phyloP scores from a whole-genome alignment of 768 basidiomycete species.

The Boletus pseudo-olivaceus region DNA sequence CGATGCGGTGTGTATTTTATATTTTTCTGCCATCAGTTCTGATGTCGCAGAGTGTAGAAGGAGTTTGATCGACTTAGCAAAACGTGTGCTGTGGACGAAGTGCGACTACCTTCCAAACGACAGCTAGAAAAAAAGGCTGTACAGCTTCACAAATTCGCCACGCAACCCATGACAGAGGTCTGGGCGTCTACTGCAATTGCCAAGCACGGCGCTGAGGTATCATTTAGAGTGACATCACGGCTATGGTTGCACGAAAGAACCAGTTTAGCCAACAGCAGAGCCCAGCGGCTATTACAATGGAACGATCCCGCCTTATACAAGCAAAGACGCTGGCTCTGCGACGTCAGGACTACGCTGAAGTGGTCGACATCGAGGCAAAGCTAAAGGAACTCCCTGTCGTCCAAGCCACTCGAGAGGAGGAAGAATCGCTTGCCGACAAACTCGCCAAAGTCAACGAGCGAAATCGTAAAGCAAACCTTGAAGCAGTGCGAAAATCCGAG shows the following conservation, averaged over 20 bases:
- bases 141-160: slow-evolving; percentile 55
- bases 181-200: slow-evolving; percentile 9
- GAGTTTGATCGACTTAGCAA: slow-evolving; percentile 65
- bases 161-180: slow-evolving; percentile 79
- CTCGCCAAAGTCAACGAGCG: slow-evolving; percentile 85
- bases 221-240: slow-evolving; percentile 71
- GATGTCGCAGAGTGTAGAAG: slow-evolving; percentile 41
- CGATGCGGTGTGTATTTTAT: slow-evolving; percentile 46
- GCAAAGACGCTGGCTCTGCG: slow-evolving; percentile 71
- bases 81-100: slow-evolving; percentile 45
- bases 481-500: slow-evolving; percentile 77
- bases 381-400: slow-evolving; percentile 48
- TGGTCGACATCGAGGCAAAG: slow-evolving; percentile 57
- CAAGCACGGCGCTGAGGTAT: slow-evolving; percentile 6
- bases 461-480: slow-evolving; percentile 81
- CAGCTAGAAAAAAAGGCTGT: slow-evolving; percentile 62
- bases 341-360: slow-evolving; percentile 66
- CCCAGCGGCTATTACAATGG: slow-evolving; percentile 40
- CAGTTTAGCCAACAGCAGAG: slow-evolving; percentile 36
- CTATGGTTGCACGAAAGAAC: slow-evolving; percentile 71
- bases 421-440: slow-evolving; percentile 39
- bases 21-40: slow-evolving; percentile 3
- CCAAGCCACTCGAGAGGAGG: slow-evolving; percentile 23
- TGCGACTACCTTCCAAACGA: slow-evolving; percentile 65
- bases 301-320: slow-evolving; percentile 65